Evolutionary conservation across 192 early-diverging fungal genomes (phyloP).

Genomic region (Pilobolus umbonatus): DNA sequence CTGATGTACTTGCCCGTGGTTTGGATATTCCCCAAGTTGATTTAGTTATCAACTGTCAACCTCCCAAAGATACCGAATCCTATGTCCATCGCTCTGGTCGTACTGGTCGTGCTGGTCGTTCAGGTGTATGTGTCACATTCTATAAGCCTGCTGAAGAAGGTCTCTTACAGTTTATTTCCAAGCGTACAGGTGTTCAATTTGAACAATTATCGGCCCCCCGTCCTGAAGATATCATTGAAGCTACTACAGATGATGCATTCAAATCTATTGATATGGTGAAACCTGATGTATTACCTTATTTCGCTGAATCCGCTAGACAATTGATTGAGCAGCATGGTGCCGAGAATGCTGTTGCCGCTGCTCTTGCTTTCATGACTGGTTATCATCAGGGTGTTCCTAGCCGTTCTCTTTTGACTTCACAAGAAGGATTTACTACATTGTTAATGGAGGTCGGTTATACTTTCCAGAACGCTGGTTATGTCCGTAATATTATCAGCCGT

Average conservation of each 20-base stretch:
- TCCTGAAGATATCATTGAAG: slow-evolving; percentile 82
- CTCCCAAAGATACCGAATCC: slow-evolving; percentile 87
- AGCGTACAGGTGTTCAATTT: slow-evolving; percentile 77
- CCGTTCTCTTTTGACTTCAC: slow-evolving; percentile 80
- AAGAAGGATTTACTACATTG: slow-evolving; percentile 77
- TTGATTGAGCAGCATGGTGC: slow-evolving; percentile 69
- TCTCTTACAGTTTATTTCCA: slow-evolving; percentile 72
- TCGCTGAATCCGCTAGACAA: slow-evolving; percentile 66
- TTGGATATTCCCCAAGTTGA: slow-evolving; percentile 96
- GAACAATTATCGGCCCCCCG: slow-evolving; percentile 79
- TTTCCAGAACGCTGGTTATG: slow-evolving; percentile 80
- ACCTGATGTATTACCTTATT: slow-evolving; percentile 73
- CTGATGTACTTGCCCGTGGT: slow-evolving; percentile 93
- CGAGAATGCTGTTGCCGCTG: slow-evolving; percentile 71
- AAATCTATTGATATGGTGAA: slow-evolving; percentile 65
- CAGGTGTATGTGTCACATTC: slow-evolving; percentile 89
- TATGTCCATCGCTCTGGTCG: slow-evolving; percentile 96
- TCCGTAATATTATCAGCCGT: slow-evolving; percentile 70
- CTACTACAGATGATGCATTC: slow-evolving; percentile 72
- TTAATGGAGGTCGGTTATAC: slow-evolving; percentile 62
- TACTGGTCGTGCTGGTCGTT: slow-evolving; percentile 88
- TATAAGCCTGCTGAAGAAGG: slow-evolving; percentile 85
- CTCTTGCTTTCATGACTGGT: slow-evolving; percentile 85
- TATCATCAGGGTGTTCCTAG: slow-evolving; percentile 78
- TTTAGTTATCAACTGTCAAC: slow-evolving; percentile 95